Evolutionary conservation across 148 eudicot species (phyloP), one percentile per base, ranked within the genome.

Genomic region (Camellia sinensis): DNA sequence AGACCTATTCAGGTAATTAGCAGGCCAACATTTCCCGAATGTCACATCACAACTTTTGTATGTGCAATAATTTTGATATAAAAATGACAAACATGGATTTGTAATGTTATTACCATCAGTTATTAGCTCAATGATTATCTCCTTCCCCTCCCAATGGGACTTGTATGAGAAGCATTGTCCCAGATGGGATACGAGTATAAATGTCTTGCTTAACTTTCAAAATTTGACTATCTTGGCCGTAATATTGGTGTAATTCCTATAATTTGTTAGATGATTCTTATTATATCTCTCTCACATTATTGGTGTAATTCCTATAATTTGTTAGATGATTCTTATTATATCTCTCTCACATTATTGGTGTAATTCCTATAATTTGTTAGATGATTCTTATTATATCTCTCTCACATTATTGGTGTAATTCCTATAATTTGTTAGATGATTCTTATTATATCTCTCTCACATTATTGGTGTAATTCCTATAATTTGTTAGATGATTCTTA

Each of bases 1-100:
- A 82, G 86, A 81, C 79, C 79, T 68, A 48, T 64, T 44, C 88
- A 80, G 88, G 91, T 89, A 83, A 82, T 29, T 29, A 45, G 53
- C 53, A 18, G 13, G 18, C 50, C 81, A 69, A 10, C 3, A 46
- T 43, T 41, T 80, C 29, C 53, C 67, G 59, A 57, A 54, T 73
- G 59, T 65, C 41, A 50, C 2, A 18, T 4, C 21, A 43, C 15
- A 13, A 52, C 13, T 76, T 70, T 79, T 40, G 61, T 29, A 19
- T 6, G 11, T 79, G 48, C 75, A 67, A 3, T 64, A 41, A 21
- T 43, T 77, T 63, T 74, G 10, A 3, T 14, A 21, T 50, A n/a
- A 43, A 62, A 78, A 29, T 74, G 45, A n/a, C 77, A 37, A 22
- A 61, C 29, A 37, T 17, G 11, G 29, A 45, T 75, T 18, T 41